Percentiles rank a stretch among this genome's conserved stretches.
Evolutionary conservation across 495 filamentous ascomycete genomes (phyloP).

Genomic region (Margaritispora aquatica): DNA sequence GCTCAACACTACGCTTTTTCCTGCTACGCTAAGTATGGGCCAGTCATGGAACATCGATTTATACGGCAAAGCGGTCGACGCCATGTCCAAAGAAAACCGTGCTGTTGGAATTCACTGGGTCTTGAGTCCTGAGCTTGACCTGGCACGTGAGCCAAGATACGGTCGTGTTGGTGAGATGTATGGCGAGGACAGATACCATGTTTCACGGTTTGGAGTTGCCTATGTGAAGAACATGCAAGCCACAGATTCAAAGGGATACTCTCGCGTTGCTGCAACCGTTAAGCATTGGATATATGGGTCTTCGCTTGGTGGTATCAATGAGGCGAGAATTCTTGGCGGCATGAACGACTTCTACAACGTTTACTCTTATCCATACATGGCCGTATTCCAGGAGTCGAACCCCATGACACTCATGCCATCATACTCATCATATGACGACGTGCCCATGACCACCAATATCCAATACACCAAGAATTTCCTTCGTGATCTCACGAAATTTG

Average conservation of each 20-base stretch:
- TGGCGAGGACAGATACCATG: conserved; percentile 17
- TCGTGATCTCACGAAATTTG: conserved; percentile 27
- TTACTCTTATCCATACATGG: conserved; percentile 61
- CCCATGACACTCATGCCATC: conserved; percentile 72
- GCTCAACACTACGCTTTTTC: conserved; percentile 14
- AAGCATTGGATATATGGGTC: conserved; percentile 22
- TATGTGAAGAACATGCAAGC: conserved; percentile 22
- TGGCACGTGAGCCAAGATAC: conserved; percentile 17
- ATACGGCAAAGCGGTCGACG: conserved; percentile 2
- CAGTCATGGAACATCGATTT: conserved; percentile 16
- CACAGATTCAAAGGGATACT: conserved; percentile 18
- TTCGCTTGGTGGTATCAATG: conserved; percentile 17
- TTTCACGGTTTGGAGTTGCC: conserved; percentile 10
- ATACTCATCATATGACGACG: conserved; percentile 63
- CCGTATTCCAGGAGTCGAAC: conserved; percentile 64
- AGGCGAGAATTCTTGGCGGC: conserved; percentile 15
- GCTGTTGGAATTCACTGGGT: background rate
- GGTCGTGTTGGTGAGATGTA: conserved; percentile 22
- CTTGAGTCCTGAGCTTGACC: conserved; percentile 11
- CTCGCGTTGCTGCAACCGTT: conserved; percentile 18
- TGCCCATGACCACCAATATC: conserved; percentile 34
- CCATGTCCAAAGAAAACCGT: background rate
- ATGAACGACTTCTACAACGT: conserved; percentile 21
- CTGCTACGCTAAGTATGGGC: conserved; percentile 15
- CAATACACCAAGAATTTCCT: conserved; percentile 38